Conservation (phyloP, 2,329 filamentous ascomycete species). For the Talaromyces sp. region DNA sequence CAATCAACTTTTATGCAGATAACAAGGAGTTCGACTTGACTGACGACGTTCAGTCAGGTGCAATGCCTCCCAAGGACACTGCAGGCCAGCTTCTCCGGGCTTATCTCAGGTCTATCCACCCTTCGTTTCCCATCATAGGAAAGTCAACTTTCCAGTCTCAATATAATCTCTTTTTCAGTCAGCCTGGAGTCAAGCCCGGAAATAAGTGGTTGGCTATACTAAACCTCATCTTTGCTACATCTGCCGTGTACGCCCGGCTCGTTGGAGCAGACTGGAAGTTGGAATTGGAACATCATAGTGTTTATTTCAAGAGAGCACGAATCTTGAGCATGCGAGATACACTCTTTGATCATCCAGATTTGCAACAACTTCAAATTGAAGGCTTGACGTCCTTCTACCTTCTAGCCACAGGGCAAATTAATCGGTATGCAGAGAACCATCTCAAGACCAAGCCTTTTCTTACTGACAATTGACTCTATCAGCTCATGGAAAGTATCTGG, state of each 20-base stretch:
- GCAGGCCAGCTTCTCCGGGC: constrained; percentile 38
- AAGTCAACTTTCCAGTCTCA: constrained; percentile 38
- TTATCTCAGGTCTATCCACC: constrained; percentile 41
- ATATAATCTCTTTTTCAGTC: constrained; percentile 36
- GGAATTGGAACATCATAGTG: constrained; percentile 34
- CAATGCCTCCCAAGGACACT: constrained; percentile 33
- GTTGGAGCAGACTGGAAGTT: constrained; percentile 33
- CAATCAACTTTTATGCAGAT: constrained; percentile 38
- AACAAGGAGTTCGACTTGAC: constrained; percentile 34
- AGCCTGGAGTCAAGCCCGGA: constrained; percentile 31
- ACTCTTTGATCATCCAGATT: constrained; percentile 38
- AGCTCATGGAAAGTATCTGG: constrained; percentile 42
- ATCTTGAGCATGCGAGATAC: constrained; percentile 35
- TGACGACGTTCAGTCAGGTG: constrained; percentile 32
- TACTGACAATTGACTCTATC: not conserved
- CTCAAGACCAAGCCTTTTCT: not conserved
- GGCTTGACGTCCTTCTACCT: constrained; percentile 41
- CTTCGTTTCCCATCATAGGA: constrained; percentile 42
- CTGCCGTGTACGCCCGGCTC: constrained; percentile 36
- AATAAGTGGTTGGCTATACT: constrained; percentile 42
- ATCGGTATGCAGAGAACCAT: constrained; percentile 30
- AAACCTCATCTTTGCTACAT: constrained; percentile 43
- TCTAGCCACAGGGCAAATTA: constrained; percentile 38
- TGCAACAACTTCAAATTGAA: constrained; percentile 42
- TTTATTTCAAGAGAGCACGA: constrained; percentile 40